These are phyloP conservation scores for Conringia planisiliqua DNA, from an alignment of 345 rosid species.

Conservation along the genomic window DNA sequence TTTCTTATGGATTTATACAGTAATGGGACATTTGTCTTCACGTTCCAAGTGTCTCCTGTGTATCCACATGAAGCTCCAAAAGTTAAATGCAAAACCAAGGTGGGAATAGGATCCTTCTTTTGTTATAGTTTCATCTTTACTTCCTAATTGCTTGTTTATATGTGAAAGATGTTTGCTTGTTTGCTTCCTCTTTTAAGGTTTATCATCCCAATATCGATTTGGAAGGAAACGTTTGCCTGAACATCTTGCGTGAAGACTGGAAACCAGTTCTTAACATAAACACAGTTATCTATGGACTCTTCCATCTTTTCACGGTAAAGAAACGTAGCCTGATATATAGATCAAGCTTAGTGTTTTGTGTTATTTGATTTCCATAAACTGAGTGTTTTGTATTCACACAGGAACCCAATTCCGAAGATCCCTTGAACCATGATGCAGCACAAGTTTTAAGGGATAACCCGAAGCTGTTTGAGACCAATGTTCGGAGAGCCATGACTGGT, in stretches of 20 bases:
- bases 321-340: not conserved
- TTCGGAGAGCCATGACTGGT: conserved; percentile 74
- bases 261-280: conserved; percentile 95
- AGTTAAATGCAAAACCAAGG: conserved; percentile 99
- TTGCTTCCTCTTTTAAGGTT: conserved; percentile 43
- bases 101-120: conserved; percentile 36
- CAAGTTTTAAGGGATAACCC: conserved; percentile 87
- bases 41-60: conserved; percentile 82
- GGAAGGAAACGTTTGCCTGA: conserved; percentile 97
- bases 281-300: conserved; percentile 83
- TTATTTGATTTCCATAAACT: not conserved
- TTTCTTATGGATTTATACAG: conserved; percentile 30
- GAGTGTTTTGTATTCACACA: conserved; percentile 23
- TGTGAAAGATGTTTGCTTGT: not conserved
- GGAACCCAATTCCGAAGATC: conserved; percentile 95
- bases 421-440: conserved; percentile 92
- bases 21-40: conserved; percentile 77
- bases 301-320: conserved; percentile 88
- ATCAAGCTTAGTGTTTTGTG: not conserved
- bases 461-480: conserved; percentile 59
- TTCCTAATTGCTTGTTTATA: not conserved
- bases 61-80: conserved; percentile 97
- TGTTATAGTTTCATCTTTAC: not conserved
- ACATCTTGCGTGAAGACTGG: conserved; percentile 96
- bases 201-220: conserved; percentile 97